Base-by-base conservation (phyloP, 176 grass and related monocot species). In the Bonia amplexicaulis region DNA sequence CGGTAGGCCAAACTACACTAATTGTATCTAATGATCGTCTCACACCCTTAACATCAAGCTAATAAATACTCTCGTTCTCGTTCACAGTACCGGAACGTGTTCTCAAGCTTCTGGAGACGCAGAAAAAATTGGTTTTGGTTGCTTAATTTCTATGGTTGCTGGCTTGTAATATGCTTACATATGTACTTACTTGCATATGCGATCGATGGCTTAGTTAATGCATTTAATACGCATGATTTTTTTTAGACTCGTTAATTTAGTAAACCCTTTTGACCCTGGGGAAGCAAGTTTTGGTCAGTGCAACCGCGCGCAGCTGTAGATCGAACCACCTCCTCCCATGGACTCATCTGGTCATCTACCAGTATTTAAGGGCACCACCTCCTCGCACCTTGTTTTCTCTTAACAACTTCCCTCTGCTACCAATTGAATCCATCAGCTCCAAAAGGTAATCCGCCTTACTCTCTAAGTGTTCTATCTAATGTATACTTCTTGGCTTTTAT, bases 281-380 rank as follows among this genome's bases (percentile, higher is more conserved):
- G 27, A 22, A 75, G 48, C 17, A 55, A 35, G 55, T 35, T 73
- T 25, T 73, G 69, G 42, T n/a, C 23, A 47, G 53, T 61, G 52
- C 27, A 73, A 71, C 4, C 11, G 62, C 39, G 54, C 35, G 12
- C 6, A 10, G 16, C 22, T 83, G 55, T 62, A 73, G 55, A n/a
- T n/a, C n/a, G n/a, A 73, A 57, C 41, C 17, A 62, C 23, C 42
- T 80, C 31, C 69, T 16, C 47, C 25, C 64, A 37, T 49, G 53
- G 19, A 23, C 23, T 22, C 27, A 40, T 59, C 27, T 12, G 45
- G 53, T 63, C 55, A 71, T 63, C 20, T 29, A n/a, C 33, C 14
- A 53, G 71, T 89, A 92, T 85, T 85, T 85, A 78, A 85, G 51
- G 69, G 65, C 51, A 58, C 31, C 78, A 59, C 73, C 73, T 71